These are phyloP conservation scores for Telopea speciosissima DNA, from an alignment of 177 flowering plant genomes.

Conservation along the genomic window DNA sequence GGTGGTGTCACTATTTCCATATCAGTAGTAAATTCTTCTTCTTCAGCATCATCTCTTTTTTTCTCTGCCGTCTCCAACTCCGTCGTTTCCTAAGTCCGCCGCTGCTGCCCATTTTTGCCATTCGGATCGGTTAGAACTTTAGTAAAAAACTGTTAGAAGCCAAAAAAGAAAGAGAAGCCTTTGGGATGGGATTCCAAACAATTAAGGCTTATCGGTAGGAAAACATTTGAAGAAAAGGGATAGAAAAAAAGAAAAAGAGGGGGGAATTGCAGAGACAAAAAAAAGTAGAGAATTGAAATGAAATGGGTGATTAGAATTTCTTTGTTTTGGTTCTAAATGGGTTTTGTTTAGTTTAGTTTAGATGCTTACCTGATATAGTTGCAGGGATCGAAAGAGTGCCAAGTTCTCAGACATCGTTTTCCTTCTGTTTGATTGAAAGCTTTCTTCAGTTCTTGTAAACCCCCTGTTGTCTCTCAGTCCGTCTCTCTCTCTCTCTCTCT, in stretches of 20 bases:
- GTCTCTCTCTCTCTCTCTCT: constrained; percentile 33
- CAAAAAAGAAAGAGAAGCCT: neutral
- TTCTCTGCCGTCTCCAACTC: neutral
- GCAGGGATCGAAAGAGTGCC: constrained; percentile 40
- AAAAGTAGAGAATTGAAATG: neutral
- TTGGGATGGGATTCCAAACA: too few relatives aligned
- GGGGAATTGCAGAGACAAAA: too few relatives aligned
- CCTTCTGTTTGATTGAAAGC: constrained; percentile 30
- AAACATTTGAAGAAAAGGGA: too few relatives aligned
- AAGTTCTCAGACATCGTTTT: constrained; percentile 70
- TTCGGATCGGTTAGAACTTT: constrained; percentile 5
- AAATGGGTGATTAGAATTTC: too few relatives aligned
- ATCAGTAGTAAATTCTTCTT: constrained; percentile 13
- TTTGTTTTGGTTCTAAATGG: neutral
- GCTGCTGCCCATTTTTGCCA: constrained; percentile 6
- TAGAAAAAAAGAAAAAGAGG: too few relatives aligned
- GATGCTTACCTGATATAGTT: constrained; percentile 30
- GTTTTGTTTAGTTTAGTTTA: constrained; percentile 17
- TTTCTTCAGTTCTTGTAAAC: constrained; percentile 16
- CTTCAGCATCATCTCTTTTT: constrained; percentile 26
- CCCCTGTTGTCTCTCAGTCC: constrained; percentile 5
- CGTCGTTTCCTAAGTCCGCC: neutral
- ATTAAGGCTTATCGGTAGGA: too few relatives aligned
- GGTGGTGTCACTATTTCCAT: constrained; percentile 51
- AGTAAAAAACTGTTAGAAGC: neutral